Evolutionary conservation across 208 protist species (phyloP).

Genomic region (Leptomonas pyrrhocoris): DNA sequence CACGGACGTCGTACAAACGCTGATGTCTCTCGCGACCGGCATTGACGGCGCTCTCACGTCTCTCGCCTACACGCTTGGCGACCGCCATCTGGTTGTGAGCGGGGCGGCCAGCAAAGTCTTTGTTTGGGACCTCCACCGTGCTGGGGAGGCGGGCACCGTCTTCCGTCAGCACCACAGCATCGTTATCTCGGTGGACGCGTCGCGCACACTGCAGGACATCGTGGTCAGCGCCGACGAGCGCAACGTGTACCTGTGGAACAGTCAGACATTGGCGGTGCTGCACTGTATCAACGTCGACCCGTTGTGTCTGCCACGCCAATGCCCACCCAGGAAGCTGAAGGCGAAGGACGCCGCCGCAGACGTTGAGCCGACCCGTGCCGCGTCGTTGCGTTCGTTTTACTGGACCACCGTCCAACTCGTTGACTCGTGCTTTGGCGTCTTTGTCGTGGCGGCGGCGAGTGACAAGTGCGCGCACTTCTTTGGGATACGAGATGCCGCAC

Average conservation of each 20-base stretch:
- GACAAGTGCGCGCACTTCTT: slow-evolving; percentile 20
- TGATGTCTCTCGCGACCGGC: slow-evolving; percentile 21
- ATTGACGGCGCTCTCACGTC: slow-evolving; percentile 17
- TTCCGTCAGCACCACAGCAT: slow-evolving; percentile 14
- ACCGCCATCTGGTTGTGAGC: slow-evolving; percentile 11
- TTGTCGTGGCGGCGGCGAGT: slow-evolving; percentile 22
- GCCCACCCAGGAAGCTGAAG: neutral
- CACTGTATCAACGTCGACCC: slow-evolving; percentile 13
- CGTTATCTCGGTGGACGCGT: slow-evolving; percentile 17
- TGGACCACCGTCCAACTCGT: slow-evolving; percentile 24
- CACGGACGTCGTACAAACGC: slow-evolving; percentile 7
- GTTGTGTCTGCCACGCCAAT: neutral
- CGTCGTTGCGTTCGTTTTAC: slow-evolving; percentile 1
- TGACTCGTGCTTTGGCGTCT: slow-evolving; percentile 9
- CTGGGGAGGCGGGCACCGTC: neutral
- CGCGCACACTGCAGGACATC: slow-evolving; percentile 4
- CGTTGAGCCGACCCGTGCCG: neutral
- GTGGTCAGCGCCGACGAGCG: slow-evolving; percentile 33
- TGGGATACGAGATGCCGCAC: neutral
- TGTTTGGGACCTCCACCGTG: slow-evolving; percentile 20
- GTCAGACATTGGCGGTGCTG: slow-evolving; percentile 12
- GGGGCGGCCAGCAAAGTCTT: slow-evolving; percentile 12
- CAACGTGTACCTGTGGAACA: slow-evolving; percentile 35
- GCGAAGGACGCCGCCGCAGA: neutral
- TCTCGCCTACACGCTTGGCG: slow-evolving; percentile 14